Conservation (phyloP, 73 alveolate genomes). For the Paraurostyla sp. region DNA sequence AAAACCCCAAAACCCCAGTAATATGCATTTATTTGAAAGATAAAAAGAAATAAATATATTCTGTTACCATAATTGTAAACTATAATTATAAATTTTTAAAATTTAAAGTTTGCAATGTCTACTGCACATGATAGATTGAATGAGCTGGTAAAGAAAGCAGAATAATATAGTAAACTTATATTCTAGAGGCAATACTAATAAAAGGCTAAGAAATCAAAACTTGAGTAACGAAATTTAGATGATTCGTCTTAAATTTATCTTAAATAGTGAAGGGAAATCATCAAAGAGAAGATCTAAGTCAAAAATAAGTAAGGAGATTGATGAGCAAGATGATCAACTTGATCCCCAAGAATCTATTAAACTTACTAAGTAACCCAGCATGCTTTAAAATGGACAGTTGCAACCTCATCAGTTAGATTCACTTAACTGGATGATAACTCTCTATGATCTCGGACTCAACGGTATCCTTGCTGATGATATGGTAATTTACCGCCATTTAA, state of each 20-base stretch:
- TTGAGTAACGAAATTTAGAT: not conserved
- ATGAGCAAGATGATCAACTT: not conserved
- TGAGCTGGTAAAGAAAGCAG: slow-evolving; percentile 7
- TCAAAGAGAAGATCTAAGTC: slow-evolving; percentile 14
- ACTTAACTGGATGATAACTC: slow-evolving; percentile 76
- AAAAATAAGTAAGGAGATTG: slow-evolving; percentile 32
- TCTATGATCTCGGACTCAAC: slow-evolving; percentile 55
- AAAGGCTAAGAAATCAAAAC: not conserved
- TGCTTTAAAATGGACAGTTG: slow-evolving; percentile 24
- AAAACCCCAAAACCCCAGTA: too few relatives aligned
- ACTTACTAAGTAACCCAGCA: not conserved
- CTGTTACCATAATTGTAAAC: too few relatives aligned
- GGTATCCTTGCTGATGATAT: slow-evolving; percentile 89
- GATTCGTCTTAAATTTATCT: not conserved
- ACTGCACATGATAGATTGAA: not conserved
- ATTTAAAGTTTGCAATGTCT: too few relatives aligned
- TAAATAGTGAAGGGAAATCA: slow-evolving; percentile 41
- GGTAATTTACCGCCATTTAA: slow-evolving; percentile 59
- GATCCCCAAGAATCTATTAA: not conserved
- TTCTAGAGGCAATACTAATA: not conserved
- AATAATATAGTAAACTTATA: slow-evolving; percentile 3
- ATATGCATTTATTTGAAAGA: too few relatives aligned
- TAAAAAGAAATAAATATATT: too few relatives aligned
- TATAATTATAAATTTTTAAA: too few relatives aligned
- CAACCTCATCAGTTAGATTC: slow-evolving; percentile 74